These are phyloP conservation scores for Cantharellus anzutake DNA, from an alignment of 768 basidiomycete species.

Conservation along the genomic window DNA sequence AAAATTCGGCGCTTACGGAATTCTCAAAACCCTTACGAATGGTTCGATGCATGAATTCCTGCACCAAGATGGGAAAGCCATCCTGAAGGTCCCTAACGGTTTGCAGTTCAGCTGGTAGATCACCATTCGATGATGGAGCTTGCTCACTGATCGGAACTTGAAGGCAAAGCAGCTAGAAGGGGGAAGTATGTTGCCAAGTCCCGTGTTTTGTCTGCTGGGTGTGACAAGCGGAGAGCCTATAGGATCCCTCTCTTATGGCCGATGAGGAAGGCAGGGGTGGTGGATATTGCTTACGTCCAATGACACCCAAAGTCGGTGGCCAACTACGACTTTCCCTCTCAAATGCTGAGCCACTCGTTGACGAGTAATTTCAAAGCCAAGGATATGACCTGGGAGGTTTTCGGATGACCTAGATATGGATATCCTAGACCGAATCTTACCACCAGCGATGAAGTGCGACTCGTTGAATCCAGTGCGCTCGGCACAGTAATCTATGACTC, in stretches of 20 bases:
- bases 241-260: neutral
- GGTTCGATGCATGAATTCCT: no score
- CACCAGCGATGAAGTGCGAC: neutral
- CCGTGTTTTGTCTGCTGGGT: neutral
- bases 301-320: neutral
- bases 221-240: neutral
- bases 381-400: neutral
- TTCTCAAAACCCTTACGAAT: no score
- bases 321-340: neutral
- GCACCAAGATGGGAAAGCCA: no score
- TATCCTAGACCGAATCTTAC: neutral
- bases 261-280: no score
- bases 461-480: neutral
- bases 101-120: no score
- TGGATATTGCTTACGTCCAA: neutral
- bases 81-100: no score
- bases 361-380: neutral
- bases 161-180: neutral
- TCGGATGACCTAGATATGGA: no score
- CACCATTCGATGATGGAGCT: no score
- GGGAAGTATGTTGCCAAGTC: neutral
- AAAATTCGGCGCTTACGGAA: no score
- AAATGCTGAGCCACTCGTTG: neutral
- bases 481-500: neutral
- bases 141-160: no score